Evolutionary conservation across 495 filamentous ascomycete genomes (phyloP), one percentile per base, ranked within the genome.

Genomic region (Lichenothelia convexa): DNA sequence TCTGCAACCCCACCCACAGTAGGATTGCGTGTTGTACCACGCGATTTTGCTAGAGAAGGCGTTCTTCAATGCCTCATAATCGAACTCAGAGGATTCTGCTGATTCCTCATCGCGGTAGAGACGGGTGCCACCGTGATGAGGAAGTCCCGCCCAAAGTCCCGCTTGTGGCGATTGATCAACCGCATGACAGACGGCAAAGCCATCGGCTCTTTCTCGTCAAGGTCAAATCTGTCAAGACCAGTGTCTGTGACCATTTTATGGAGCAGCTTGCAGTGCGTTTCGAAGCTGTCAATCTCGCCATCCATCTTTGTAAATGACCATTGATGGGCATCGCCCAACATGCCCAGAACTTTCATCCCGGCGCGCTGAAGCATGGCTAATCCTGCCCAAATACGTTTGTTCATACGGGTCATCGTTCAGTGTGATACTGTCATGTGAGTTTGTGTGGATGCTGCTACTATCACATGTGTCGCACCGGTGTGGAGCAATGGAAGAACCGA

Each of bases 21-120:
- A 64, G 45, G 60, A 61, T 41, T 61, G 56, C 26, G 47, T 51
- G 38, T 62, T 62, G 46, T 58, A 64, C 59, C 59, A 64, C n/a
- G n/a, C n/a, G n/a, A n/a, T n/a, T n/a, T n/a, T n/a, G n/a, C n/a
- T n/a, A n/a, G n/a, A n/a, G n/a, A n/a, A n/a, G n/a, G n/a, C n/a
- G n/a, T n/a, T n/a, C n/a, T n/a, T n/a, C n/a, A n/a, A n/a, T n/a
- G n/a, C n/a, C n/a, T n/a, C n/a, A n/a, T n/a, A n/a, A n/a, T n/a
- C n/a, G n/a, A n/a, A n/a, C n/a, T n/a, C n/a, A n/a, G n/a, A n/a
- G n/a, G n/a, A n/a, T n/a, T n/a, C n/a, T n/a, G n/a, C n/a, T n/a
- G n/a, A n/a, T n/a, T n/a, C n/a, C n/a, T n/a, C n/a, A n/a, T n/a
- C n/a, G 60, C 61, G 9, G 61, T 58, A 5, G 58, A 55, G 18